Base-by-base conservation (phyloP, 2,329 filamentous ascomycete species). In the Diaporthe citrichinensis region DNA sequence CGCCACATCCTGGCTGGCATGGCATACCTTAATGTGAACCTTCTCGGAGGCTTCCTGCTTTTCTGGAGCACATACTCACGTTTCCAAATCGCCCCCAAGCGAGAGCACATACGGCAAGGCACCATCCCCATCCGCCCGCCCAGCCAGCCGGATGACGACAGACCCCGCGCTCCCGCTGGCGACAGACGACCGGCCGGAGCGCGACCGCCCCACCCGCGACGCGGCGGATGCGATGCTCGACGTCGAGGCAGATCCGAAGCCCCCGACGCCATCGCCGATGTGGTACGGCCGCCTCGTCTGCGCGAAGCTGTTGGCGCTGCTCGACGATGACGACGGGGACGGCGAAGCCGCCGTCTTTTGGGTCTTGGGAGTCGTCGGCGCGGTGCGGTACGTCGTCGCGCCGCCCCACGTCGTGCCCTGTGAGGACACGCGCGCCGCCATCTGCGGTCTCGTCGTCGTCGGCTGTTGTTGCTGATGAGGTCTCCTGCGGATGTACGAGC, bases 361-460 rank as follows among this genome's bases (percentile, higher is more conserved):
- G 75, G 87, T 89, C 59, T 84, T 85, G 9, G 88, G 85, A 36
- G 89, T 90, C n/a, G 88, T 89, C 0, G 89, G 89, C 23, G 89
- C 89, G 9, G 89, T 90, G 71, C 86, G 84, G 78, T 87, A 90
- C 31, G 73, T 77, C 23, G 86, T 82, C 58, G 82, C 84, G 34
- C 44, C 58, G 36, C 71, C 71, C 71, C 71, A 73, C 84, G 86
- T 85, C 10, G 85, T 86, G 36, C 83, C 84, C 9, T 84, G 83
- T 9, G 87, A 89, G 23, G 86, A 84, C 51, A 84, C 84, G 39
- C 86, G 85, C 71, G 79, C 81, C 1, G 80, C 76, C 31, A 83
- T 81, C 23, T 80, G 80, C 17, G 82, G 78, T 78, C 49, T 79
- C 55, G 65, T 62, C 51, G 68, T 67, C 17, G 36, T 36, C 57